phyloP scores from a whole-genome alignment of 129 eudicot genomes.

The Flaveria linearis region DNA sequence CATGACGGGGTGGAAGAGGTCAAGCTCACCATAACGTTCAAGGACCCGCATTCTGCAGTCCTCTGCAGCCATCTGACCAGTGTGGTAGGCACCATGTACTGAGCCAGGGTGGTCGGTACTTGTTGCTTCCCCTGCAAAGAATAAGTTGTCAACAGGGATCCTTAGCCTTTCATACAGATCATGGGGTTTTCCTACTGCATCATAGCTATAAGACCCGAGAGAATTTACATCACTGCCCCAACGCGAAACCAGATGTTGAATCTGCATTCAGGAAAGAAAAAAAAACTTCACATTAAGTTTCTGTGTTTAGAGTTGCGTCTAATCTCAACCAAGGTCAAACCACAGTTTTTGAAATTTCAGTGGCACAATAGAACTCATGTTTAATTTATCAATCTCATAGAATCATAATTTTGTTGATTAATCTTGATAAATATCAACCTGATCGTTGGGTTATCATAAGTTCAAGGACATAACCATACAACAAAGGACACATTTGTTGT shows the following conservation, averaged over 20 bases:
- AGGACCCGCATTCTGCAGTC: constrained; percentile 95
- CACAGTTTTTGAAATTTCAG: neutral
- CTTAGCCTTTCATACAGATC: constrained; percentile 89
- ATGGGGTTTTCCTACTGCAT: constrained; percentile 92
- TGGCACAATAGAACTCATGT: neutral
- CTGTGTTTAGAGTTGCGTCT: neutral
- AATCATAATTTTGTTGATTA: neutral
- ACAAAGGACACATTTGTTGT: neutral
- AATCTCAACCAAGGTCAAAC: neutral
- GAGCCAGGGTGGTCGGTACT: constrained; percentile 89
- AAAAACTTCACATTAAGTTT: neutral
- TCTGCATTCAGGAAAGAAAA: constrained; percentile 49
- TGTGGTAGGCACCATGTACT: constrained; percentile 95
- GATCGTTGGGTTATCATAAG: neutral
- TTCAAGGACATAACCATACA: neutral
- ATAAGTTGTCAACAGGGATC: constrained; percentile 90
- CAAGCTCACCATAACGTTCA: constrained; percentile 90
- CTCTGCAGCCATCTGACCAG: constrained; percentile 94
- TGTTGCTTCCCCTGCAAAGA: constrained; percentile 99
- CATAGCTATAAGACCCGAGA: constrained; percentile 93
- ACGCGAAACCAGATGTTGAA: constrained; percentile 85
- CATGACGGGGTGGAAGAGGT: constrained; percentile 85
- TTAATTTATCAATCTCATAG: neutral
- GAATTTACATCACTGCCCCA: constrained; percentile 91
- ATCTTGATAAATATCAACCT: neutral